Evolutionary conservation across 257 asterid species (phyloP).

Genomic region (Solanum commersonii): DNA sequence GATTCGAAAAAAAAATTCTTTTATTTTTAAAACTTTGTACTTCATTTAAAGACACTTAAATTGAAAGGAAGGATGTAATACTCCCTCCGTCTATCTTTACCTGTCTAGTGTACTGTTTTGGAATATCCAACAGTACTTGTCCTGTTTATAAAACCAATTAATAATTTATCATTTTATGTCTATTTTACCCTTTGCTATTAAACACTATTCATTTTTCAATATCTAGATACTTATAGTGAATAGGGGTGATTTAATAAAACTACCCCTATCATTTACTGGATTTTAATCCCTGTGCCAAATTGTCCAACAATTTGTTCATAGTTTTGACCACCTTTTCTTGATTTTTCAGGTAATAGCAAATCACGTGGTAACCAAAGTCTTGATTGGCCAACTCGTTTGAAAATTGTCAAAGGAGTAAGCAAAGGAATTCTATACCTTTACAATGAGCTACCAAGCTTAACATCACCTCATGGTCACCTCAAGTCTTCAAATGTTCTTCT

Average conservation of each 20-base stretch:
- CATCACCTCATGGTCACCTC: slow-evolving; percentile 89
- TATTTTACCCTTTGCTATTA: too few species aligned
- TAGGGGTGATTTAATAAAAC: too few species aligned
- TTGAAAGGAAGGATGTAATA: background rate
- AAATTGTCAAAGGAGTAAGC: slow-evolving; percentile 63
- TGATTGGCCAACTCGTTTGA: slow-evolving; percentile 73
- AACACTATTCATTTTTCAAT: background rate
- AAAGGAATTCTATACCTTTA: slow-evolving; percentile 58
- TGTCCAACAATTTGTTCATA: background rate
- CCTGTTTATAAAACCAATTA: background rate
- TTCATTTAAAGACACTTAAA: too few species aligned
- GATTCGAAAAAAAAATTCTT: too few species aligned
- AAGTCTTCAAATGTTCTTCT: slow-evolving; percentile 88
- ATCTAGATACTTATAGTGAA: background rate
- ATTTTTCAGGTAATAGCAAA: slow-evolving; percentile 32
- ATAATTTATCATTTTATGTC: too few species aligned
- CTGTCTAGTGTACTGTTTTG: too few species aligned
- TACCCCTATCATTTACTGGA: background rate
- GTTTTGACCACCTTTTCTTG: background rate
- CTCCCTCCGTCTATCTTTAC: too few species aligned
- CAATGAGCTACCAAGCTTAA: slow-evolving; percentile 69
- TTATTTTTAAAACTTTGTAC: too few species aligned
- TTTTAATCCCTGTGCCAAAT: background rate
- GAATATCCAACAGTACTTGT: background rate
- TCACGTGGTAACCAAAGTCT: slow-evolving; percentile 31